A percentile compares a stretch with the other conserved stretches of the same genome.
Evolutionary conservation across 306 rosid genomes (phyloP).

Genomic region (Sicyos baderoa): DNA sequence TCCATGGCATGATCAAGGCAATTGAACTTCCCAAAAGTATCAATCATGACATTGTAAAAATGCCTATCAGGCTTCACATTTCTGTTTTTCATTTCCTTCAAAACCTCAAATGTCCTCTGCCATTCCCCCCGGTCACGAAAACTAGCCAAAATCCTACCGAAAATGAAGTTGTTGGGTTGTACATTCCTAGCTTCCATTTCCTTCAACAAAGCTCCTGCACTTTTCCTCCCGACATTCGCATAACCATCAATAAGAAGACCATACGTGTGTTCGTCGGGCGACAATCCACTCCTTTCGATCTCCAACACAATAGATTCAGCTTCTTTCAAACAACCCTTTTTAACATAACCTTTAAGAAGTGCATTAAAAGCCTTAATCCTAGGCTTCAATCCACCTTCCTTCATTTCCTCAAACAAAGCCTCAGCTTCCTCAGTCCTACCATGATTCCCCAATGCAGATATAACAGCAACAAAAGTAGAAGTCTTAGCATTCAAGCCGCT

Average conservation of each 20-base stretch:
- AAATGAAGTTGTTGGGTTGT: slow-evolving; percentile 59
- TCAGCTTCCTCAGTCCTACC: slow-evolving; percentile 76
- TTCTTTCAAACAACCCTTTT: slow-evolving; percentile 53
- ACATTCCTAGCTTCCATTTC: slow-evolving; percentile 76
- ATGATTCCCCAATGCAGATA: slow-evolving; percentile 58
- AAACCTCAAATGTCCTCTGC: slow-evolving; percentile 80
- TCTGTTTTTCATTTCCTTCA: slow-evolving; percentile 72
- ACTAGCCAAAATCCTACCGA: slow-evolving; percentile 66
- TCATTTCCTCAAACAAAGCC: slow-evolving; percentile 81
- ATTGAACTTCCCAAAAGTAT: slow-evolving; percentile 73
- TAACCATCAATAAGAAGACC: slow-evolving; percentile 73
- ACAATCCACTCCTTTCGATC: slow-evolving; percentile 71
- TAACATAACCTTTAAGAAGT: slow-evolving; percentile 69
- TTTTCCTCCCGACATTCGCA: slow-evolving; percentile 72
- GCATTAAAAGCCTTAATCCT: slow-evolving; percentile 80
- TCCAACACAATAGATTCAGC: slow-evolving; percentile 72
- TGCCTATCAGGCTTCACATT: slow-evolving; percentile 75
- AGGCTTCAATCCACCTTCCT: slow-evolving; percentile 61
- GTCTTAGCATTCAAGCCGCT: slow-evolving; percentile 62
- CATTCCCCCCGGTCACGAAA: slow-evolving; percentile 84
- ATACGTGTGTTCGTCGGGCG: slow-evolving; percentile 72
- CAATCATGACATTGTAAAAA: slow-evolving; percentile 92
- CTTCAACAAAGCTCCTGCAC: slow-evolving; percentile 74
- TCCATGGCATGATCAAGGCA: slow-evolving; percentile 78
- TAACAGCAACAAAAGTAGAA: slow-evolving; percentile 50